Evolutionary conservation across 2,329 filamentous ascomycete genomes (phyloP), one percentile per base, ranked within the genome.

Genomic region (Exutisphaerella laricina): DNA sequence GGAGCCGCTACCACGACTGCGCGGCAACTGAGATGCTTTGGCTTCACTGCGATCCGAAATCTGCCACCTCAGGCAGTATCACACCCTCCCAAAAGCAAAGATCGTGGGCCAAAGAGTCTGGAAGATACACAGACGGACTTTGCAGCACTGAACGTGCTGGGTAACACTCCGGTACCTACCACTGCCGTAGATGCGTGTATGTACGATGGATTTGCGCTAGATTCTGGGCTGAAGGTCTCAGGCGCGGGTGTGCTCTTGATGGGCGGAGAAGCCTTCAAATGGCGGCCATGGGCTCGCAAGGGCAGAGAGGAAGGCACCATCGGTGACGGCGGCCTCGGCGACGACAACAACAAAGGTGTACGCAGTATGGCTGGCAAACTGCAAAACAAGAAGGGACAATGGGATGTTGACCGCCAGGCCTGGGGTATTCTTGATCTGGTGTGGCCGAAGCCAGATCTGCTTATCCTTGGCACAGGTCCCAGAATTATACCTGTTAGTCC

Each of bases 401-500:
- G 86, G 72, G 86, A 94, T 55, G 74, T 92, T 20, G 72, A 74
- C 4, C 71, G 77, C 43, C 76, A 79, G 49, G 79, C 77, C 10
- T 89, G 90, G 75, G 86, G 84, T 2, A 55, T 94, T 31, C 69
- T 97, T 62, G 79, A 81, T 37, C 56, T 90, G 49, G 70, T 94
- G 18, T 94, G 86, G 84, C 90, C 90, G 45, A 82, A 90, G 63
- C 90, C 90, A 87, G 90, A 97, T 70, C 70, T 97, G 13, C 70
- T 98, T 29, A 85, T 98, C 42, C 70, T 98, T n/a, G 92, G 92
- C 1, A 77, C 92, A 3, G 92, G 92, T 0, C 78, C 78, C 14
- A 74, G 76, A 14, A 86, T 92, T 38, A 70, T 81, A 37, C 88
- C 88, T 1, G 67, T 97, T 5, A 86, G 84, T 43, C 85, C 85